phyloP scores from a whole-genome alignment of 139 green algal species.

The Closterium sp. region DNA sequence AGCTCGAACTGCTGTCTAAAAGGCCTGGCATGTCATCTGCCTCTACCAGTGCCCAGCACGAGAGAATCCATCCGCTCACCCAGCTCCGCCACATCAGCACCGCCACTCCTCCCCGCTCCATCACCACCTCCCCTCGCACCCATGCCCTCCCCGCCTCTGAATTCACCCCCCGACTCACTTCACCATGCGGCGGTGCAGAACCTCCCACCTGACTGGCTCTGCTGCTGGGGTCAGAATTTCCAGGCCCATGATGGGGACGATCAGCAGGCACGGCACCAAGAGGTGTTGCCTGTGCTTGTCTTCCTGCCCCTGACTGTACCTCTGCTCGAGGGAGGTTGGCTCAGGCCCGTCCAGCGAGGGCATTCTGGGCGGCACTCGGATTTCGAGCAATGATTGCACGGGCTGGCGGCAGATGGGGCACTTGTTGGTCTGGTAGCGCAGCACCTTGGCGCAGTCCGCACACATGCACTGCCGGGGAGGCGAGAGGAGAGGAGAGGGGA shows the following conservation, averaged over 20 bases:
- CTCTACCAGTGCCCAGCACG: not conserved
- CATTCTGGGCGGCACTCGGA: constrained; percentile 24
- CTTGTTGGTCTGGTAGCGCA: constrained; percentile 63
- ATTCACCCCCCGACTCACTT: not conserved
- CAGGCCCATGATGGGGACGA: not conserved
- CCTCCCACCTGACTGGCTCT: not conserved
- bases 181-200: not conserved
- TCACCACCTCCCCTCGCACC: not conserved
- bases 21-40: too few species aligned
- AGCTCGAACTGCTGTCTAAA: too few species aligned
- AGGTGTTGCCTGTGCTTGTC: too few species aligned
- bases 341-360: not conserved
- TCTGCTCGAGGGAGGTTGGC: not conserved
- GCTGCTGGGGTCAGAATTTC: not conserved
- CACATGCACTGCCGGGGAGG: constrained; percentile 80
- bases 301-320: not conserved
- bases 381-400: constrained; percentile 36
- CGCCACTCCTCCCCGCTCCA: not conserved
- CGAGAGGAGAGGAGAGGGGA: not conserved
- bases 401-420: constrained; percentile 85
- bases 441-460: constrained; percentile 60
- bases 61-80: not conserved
- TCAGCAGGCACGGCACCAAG: too few species aligned
- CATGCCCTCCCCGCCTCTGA: too few species aligned
- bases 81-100: not conserved